Conservation (phyloP, 768 basidiomycete species). For the Pulveroboletus sp. region DNA sequence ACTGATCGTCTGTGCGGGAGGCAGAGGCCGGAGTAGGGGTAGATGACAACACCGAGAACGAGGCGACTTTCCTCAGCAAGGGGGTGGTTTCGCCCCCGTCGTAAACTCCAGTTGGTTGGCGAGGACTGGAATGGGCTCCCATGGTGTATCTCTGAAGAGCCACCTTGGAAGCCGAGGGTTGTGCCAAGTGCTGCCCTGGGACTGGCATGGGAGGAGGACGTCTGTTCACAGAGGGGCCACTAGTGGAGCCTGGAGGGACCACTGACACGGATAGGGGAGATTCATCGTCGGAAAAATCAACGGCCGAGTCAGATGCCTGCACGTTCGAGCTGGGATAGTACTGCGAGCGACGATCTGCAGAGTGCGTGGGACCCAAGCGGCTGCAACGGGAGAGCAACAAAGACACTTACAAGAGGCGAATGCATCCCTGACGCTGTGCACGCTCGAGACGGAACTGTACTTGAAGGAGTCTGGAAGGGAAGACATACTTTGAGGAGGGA, state of each 20-base stretch:
- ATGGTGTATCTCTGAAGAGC: slow-evolving; percentile 21
- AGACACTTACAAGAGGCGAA: slow-evolving; percentile 53
- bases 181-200: neutral
- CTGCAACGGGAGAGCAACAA: neutral
- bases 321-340: slow-evolving; percentile 59
- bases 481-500: slow-evolving; percentile 34
- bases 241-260: neutral
- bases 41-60: slow-evolving; percentile 27
- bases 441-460: slow-evolving; percentile 46
- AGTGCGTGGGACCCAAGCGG: slow-evolving; percentile 2
- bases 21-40: neutral
- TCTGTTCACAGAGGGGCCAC: slow-evolving; percentile 6
- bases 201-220: neutral
- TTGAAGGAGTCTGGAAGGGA: slow-evolving; percentile 43
- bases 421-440: slow-evolving; percentile 47
- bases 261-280: slow-evolving; percentile 3
- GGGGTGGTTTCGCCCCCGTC: slow-evolving; percentile 32
- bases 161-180: slow-evolving; percentile 14
- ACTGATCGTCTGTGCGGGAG: neutral
- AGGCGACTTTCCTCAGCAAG: slow-evolving; percentile 36
- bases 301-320: slow-evolving; percentile 42
- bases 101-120: neutral
- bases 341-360: slow-evolving; percentile 62
- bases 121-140: neutral
- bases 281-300: slow-evolving; percentile 36